phyloP scores from a whole-genome alignment of 1,284 basidiomycete genomes.

The Schizopora paradoxa region DNA sequence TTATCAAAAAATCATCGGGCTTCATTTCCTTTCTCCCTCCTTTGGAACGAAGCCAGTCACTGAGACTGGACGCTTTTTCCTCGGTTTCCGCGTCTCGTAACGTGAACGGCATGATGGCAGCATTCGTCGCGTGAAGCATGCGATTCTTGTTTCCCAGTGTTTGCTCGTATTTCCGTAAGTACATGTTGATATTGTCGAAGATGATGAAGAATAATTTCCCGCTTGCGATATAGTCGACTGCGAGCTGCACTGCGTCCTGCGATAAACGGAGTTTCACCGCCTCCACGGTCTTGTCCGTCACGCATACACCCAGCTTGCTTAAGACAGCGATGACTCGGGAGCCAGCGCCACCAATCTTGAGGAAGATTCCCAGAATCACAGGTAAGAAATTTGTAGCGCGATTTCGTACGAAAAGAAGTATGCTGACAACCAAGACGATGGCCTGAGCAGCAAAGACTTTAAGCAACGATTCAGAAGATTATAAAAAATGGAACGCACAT shows the following conservation, averaged over 20 bases:
- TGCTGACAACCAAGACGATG: constrained; percentile 22
- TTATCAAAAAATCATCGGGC: too few relatives aligned
- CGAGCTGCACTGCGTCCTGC: constrained; percentile 21
- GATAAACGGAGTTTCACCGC: constrained; percentile 24
- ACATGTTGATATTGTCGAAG: constrained; percentile 31
- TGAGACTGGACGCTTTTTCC: too few relatives aligned
- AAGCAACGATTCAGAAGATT: constrained; percentile 18
- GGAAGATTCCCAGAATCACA: constrained; percentile 26
- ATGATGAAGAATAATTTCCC: constrained; percentile 21
- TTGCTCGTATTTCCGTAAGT: constrained; percentile 25
- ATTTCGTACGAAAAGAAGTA: constrained; percentile 26
- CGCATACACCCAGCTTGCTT: constrained; percentile 23
- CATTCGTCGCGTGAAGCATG: constrained; percentile 24
- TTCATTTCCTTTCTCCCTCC: too few relatives aligned
- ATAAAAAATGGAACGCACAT: constrained; percentile 9
- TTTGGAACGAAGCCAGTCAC: too few relatives aligned
- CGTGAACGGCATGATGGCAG: too few relatives aligned
- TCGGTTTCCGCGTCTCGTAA: too few relatives aligned
- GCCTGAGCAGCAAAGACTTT: constrained; percentile 20
- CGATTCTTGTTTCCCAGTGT: constrained; percentile 21
- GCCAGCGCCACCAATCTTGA: constrained; percentile 25
- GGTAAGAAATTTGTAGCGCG: constrained; percentile 26
- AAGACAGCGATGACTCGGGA: constrained; percentile 25
- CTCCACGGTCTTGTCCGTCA: constrained; percentile 23
- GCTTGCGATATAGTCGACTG: constrained; percentile 20